Percentiles rank a stretch among this genome's conserved stretches.
Evolutionary conservation across 2,329 filamentous ascomycete species (phyloP).

Genomic region (Elsinoe batatas): DNA sequence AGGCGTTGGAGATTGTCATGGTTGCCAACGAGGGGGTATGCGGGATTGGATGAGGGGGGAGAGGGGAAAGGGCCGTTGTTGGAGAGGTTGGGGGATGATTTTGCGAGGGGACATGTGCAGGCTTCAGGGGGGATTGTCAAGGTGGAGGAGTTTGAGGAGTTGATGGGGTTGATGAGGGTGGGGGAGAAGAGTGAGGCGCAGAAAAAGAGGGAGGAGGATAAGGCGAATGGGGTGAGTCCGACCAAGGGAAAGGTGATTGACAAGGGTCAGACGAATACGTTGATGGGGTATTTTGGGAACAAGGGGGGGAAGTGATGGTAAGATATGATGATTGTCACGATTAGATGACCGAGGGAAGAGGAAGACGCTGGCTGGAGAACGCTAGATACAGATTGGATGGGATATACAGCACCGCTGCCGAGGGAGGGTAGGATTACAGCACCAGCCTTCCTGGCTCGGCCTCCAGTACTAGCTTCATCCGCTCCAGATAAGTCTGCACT

Average conservation of each 20-base stretch:
- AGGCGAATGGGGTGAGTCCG: constrained; percentile 23
- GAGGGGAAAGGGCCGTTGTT: constrained; percentile 26
- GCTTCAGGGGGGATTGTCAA: constrained; percentile 57
- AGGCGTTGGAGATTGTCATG: constrained; percentile 52
- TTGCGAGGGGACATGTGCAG: constrained; percentile 58
- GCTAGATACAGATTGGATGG: constrained; percentile 4
- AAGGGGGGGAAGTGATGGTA: constrained; percentile 13
- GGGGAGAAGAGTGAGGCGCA: constrained; percentile 41
- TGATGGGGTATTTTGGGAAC: constrained; percentile 47
- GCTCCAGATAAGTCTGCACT: constrained; percentile 71
- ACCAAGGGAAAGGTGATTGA: constrained; percentile 30
- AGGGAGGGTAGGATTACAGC: constrained; percentile 27
- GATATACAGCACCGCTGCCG: neutral
- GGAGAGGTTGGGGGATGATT: constrained; percentile 50
- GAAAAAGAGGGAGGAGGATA: constrained; percentile 22
- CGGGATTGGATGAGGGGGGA: constrained; percentile 23
- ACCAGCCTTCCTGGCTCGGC: constrained; percentile 68
- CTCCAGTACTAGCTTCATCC: constrained; percentile 76
- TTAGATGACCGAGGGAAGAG: neutral
- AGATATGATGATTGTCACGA: neutral
- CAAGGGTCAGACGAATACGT: constrained; percentile 41
- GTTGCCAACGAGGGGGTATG: constrained; percentile 53
- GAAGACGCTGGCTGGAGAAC: constrained; percentile 10
- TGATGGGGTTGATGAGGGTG: constrained; percentile 49
- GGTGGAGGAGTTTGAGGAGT: constrained; percentile 53